Evolutionary conservation across 148 eudicot species (phyloP).

Genomic region (Chenopodium formosanum): DNA sequence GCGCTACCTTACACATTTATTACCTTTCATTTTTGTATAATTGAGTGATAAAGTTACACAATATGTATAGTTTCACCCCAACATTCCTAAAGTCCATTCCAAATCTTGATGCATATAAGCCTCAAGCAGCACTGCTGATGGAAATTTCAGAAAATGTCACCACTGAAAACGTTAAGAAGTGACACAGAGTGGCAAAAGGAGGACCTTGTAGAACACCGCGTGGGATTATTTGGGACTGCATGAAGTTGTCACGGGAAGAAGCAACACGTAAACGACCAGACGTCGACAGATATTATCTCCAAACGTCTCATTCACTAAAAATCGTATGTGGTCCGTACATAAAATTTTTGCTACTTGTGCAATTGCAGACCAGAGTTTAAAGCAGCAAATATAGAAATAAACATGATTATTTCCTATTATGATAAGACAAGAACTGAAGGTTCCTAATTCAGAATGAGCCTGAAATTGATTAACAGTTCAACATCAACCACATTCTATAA

Average conservation of each 20-base stretch:
- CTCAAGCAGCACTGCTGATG: not conserved
- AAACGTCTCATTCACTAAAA: not conserved
- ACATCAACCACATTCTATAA: not conserved
- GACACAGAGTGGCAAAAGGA: not conserved
- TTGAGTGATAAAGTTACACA: too few relatives aligned
- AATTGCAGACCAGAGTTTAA: too few relatives aligned
- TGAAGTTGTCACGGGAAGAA: not conserved
- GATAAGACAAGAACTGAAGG: not conserved
- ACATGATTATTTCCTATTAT: not conserved
- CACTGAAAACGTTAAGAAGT: not conserved
- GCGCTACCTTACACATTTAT: too few relatives aligned
- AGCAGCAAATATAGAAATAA: not conserved
- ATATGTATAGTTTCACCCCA: not conserved
- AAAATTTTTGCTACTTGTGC: not conserved
- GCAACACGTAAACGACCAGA: not conserved
- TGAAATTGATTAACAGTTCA: not conserved
- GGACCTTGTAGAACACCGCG: not conserved
- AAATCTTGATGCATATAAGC: not conserved
- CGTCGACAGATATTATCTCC: not conserved
- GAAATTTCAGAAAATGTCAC: not conserved
- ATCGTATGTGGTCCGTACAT: not conserved
- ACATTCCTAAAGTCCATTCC: not conserved
- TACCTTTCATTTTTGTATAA: too few relatives aligned
- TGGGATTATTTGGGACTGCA: not conserved
- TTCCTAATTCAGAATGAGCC: not conserved